Evolutionary conservation across 1,139 yeast genomes (phyloP).

Genomic region (Suhomyces terraborum): DNA sequence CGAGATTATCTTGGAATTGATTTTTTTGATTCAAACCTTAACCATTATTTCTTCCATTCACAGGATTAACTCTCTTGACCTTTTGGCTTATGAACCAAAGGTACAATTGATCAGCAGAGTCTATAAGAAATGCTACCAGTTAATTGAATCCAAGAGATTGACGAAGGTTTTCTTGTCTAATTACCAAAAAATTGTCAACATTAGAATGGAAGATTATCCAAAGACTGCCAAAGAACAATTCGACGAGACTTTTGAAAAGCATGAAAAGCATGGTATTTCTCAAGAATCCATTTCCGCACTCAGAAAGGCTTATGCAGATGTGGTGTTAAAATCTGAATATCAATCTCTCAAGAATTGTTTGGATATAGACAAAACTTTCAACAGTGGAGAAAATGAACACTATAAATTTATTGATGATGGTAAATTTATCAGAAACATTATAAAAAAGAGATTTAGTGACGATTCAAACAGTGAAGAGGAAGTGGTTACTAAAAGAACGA

Average conservation of each 20-base stretch:
- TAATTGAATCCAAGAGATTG: slow-evolving; percentile 42
- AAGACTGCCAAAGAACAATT: slow-evolving; percentile 28
- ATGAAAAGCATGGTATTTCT: neutral
- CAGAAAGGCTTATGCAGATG: slow-evolving; percentile 47
- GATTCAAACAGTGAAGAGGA: slow-evolving; percentile 18
- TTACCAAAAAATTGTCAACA: slow-evolving; percentile 33
- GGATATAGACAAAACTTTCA: slow-evolving; percentile 33
- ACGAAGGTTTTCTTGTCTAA: slow-evolving; percentile 38
- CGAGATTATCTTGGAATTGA: slow-evolving; percentile 58
- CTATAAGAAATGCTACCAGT: slow-evolving; percentile 49
- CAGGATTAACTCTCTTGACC: slow-evolving; percentile 32
- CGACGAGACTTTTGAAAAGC: slow-evolving; percentile 12
- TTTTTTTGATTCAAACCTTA: slow-evolving; percentile 54
- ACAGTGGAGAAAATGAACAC: slow-evolving; percentile 22
- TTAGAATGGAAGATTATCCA: slow-evolving; percentile 47
- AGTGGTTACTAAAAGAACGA: slow-evolving; percentile 12
- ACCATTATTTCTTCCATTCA: slow-evolving; percentile 44
- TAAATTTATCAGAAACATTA: slow-evolving; percentile 56
- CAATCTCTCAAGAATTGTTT: slow-evolving; percentile 48
- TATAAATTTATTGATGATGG: slow-evolving; percentile 55
- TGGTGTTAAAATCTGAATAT: slow-evolving; percentile 57
- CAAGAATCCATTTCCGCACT: neutral
- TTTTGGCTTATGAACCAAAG: slow-evolving; percentile 29
- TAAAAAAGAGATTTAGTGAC: slow-evolving; percentile 49
- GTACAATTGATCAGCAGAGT: slow-evolving; percentile 45